Evolutionary conservation across 1,139 yeast genomes (phyloP), one percentile per base, ranked within the genome.

Genomic region (Blastobotrys ciferrii): DNA sequence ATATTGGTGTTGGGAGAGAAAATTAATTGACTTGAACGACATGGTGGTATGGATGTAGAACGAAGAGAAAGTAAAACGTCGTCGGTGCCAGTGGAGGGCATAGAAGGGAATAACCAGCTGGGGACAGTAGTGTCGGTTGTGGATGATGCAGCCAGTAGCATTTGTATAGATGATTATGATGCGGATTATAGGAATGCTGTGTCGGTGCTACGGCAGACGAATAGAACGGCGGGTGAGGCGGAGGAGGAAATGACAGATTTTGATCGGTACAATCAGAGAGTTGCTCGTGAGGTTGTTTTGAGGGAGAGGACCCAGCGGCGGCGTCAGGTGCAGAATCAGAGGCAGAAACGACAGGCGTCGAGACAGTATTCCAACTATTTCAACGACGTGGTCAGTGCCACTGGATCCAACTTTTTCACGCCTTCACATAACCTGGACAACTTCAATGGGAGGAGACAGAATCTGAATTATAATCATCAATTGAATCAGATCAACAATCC

Each of bases 271-370:
- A 68, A 68, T 40, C 63, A 58, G 13, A 54, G 63, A 25, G 60
- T 72, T 0, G 66, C 67, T 15, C 56, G 64, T 31, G 74, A 71
- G 36, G 64, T 71, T n/a, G 55, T 60, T 14, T 54, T 70, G 5
- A 57, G 60, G 43, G 62, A 60, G 35, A 62, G 59, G 51, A 57
- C 51, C 2, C 51, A 58, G 13, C 49, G 58, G 15, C 47, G 56
- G 31, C 58, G 61, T 6, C 52, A 56, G 42, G 49, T 52, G 20
- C 49, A 51, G 36, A 49, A 47, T 13, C 49, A 53, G 47, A 46
- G 52, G 48, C 51, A 52, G 45, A 37, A 48, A 7, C 43, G 48
- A 17, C 48, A 47, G 43, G 36, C 7, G n/a, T 53, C 37, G 32
- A 51, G 50, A 55, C 49, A 46, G 32, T 58, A 60, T 43, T 63